These are phyloP conservation scores for Triticum dicoccoides DNA, from an alignment of 176 grass and related monocot species.

Conservation along the genomic window DNA sequence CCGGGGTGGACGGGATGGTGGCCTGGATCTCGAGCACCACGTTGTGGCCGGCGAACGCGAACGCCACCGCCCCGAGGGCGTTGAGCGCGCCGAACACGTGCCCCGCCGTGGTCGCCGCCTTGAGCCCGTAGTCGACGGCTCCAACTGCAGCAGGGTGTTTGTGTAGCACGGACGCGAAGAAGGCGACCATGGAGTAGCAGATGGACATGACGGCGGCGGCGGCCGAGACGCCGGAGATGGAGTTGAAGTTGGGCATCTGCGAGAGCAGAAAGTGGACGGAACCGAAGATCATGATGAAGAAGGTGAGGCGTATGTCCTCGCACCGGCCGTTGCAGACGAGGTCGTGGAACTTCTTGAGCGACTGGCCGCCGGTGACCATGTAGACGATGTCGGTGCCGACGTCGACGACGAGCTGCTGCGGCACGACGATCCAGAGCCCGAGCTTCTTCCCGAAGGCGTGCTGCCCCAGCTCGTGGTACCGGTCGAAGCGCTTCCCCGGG, in stretches of 20 bases:
- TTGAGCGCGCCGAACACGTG: conserved; percentile 29
- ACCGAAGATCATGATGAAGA: conserved; percentile 55
- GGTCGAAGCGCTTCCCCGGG: conserved; percentile 67
- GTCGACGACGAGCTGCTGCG: conserved; percentile 56
- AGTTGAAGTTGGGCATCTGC: conserved; percentile 55
- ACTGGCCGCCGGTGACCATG: conserved; percentile 73
- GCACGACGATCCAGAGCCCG: conserved; percentile 50
- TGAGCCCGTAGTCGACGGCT: conserved; percentile 30
- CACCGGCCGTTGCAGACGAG: neutral
- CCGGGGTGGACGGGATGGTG: conserved; percentile 51
- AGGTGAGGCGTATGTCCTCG: conserved; percentile 20
- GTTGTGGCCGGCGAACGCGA: conserved; percentile 63
- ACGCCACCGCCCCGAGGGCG: conserved; percentile 33
- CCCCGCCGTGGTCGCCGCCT: neutral
- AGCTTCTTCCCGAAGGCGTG: conserved; percentile 60
- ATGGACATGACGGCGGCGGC: conserved; percentile 51
- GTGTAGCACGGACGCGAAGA: conserved; percentile 13
- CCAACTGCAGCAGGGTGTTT: neutral
- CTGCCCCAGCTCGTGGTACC: conserved; percentile 82
- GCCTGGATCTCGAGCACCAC: conserved; percentile 78
- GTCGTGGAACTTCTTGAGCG: conserved; percentile 56
- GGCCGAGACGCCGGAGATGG: conserved; percentile 48
- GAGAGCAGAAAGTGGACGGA: conserved; percentile 37
- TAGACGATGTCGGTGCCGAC: conserved; percentile 53
- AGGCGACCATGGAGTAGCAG: conserved; percentile 33